Evolutionary conservation across 768 basidiomycete genomes (phyloP).

Genomic region (Boletus bicolor): DNA sequence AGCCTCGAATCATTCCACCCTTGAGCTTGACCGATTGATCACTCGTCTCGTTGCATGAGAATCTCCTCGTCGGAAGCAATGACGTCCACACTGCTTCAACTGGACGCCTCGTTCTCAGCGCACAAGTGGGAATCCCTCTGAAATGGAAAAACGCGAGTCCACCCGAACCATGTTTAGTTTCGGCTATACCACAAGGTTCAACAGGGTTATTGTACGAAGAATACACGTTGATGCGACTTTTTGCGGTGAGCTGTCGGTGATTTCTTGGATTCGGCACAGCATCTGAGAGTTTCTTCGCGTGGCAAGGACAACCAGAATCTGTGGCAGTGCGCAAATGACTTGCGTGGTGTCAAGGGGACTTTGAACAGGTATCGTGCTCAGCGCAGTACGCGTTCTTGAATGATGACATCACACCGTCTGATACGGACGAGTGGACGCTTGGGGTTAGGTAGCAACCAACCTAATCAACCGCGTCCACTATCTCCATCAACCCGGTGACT

Average conservation of each 20-base stretch:
- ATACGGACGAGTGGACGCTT: not conserved
- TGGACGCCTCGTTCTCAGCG: not conserved
- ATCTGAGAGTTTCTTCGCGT: not conserved
- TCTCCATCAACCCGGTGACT: not conserved
- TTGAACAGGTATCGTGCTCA: not conserved
- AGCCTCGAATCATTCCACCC: not conserved
- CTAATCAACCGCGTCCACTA: not conserved
- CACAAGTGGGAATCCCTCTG: slow-evolving; percentile 1
- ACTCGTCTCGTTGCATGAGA: not conserved
- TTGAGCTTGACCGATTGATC: not conserved
- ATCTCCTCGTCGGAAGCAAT: not conserved
- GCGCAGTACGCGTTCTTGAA: not conserved
- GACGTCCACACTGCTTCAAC: not conserved
- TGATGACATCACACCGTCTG: slow-evolving; percentile 6
- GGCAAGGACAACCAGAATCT: not conserved
- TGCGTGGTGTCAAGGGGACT: not conserved
- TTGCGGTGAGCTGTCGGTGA: slow-evolving; percentile 1
- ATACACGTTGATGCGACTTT: not conserved
- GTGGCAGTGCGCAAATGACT: not conserved
- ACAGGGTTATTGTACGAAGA: not conserved
- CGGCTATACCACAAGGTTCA: slow-evolving; percentile 7
- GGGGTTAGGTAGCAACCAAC: not conserved
- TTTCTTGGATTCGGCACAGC: not conserved
- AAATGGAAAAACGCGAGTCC: not conserved
- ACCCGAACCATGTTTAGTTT: not conserved